Evolutionary conservation across 139 green algal genomes (phyloP).

Genomic region (Chlorella ohadii): DNA sequence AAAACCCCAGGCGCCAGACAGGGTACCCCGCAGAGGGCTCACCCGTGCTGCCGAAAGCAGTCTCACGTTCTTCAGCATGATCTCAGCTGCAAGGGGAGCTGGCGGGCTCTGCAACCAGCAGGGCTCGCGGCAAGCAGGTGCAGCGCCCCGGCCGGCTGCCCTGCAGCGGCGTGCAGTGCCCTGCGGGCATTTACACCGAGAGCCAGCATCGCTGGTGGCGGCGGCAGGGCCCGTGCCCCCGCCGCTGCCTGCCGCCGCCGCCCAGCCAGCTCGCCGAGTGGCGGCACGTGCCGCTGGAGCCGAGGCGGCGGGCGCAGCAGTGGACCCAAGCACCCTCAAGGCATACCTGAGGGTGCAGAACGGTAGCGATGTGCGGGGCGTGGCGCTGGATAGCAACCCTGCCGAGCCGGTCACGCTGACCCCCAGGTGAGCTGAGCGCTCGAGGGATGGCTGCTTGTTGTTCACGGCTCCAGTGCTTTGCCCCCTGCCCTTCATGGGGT

Average conservation of each 20-base stretch:
- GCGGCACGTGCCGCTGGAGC: neutral
- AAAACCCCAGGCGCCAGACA: too few relatives aligned
- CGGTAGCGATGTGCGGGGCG: conserved; percentile 90
- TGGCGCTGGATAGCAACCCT: conserved; percentile 75
- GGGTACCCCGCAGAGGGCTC: too few relatives aligned
- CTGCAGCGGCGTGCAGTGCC: neutral
- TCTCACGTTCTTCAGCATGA: too few relatives aligned
- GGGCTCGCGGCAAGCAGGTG: too few relatives aligned
- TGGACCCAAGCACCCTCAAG: neutral
- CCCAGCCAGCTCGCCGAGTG: neutral
- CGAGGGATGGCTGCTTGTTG: too few relatives aligned
- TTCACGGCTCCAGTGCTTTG: too few relatives aligned
- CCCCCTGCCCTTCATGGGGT: too few relatives aligned
- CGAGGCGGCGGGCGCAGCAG: neutral
- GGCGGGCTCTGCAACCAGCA: too few relatives aligned
- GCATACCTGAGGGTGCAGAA: conserved; percentile 85
- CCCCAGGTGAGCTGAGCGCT: neutral
- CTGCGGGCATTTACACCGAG: neutral
- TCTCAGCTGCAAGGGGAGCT: too few relatives aligned
- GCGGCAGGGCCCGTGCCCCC: neutral
- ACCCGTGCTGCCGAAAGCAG: too few relatives aligned
- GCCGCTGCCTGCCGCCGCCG: neutral
- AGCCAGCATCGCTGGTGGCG: neutral
- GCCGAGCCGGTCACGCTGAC: conserved; percentile 34
- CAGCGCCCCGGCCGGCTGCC: neutral